phyloP scores from a whole-genome alignment of 768 basidiomycete species.

The Suillus tomentosus region DNA sequence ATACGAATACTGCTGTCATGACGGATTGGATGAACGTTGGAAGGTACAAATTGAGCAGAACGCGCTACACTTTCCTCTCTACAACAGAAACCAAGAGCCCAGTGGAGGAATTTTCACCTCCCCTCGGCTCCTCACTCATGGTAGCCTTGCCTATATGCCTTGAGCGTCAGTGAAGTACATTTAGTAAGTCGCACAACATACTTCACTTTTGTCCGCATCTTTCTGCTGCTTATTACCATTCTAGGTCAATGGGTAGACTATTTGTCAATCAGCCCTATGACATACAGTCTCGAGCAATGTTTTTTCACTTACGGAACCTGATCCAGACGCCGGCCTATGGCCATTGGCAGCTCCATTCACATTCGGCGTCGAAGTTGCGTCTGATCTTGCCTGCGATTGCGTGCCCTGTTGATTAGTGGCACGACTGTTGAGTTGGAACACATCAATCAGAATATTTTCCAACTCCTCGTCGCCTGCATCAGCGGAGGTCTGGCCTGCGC shows the following conservation, averaged over 20 bases:
- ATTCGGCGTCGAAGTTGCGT: background rate
- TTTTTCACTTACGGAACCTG: background rate
- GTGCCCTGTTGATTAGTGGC: background rate
- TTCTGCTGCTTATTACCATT: background rate
- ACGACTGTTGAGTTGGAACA: conserved; percentile 29
- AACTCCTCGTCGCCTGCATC: conserved; percentile 31
- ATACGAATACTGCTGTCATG: background rate
- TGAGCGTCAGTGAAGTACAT: background rate
- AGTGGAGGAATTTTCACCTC: too few species aligned
- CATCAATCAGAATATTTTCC: conserved; percentile 30
- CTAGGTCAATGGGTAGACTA: background rate
- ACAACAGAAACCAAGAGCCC: too few species aligned
- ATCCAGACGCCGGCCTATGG: too few species aligned
- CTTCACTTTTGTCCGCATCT: background rate
- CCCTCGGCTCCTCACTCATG: background rate
- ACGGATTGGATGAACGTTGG: background rate
- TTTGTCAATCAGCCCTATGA: background rate
- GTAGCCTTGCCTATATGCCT: background rate
- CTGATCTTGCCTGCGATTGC: background rate
- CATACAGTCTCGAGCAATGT: background rate
- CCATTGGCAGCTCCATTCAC: background rate
- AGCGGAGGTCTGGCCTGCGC: conserved; percentile 18
- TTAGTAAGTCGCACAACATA: background rate
- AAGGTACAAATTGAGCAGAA: background rate
- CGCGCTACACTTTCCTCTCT: background rate